Evolutionary conservation across 192 early-diverging fungal genomes (phyloP).

Genomic region (Coemansia sp.): DNA sequence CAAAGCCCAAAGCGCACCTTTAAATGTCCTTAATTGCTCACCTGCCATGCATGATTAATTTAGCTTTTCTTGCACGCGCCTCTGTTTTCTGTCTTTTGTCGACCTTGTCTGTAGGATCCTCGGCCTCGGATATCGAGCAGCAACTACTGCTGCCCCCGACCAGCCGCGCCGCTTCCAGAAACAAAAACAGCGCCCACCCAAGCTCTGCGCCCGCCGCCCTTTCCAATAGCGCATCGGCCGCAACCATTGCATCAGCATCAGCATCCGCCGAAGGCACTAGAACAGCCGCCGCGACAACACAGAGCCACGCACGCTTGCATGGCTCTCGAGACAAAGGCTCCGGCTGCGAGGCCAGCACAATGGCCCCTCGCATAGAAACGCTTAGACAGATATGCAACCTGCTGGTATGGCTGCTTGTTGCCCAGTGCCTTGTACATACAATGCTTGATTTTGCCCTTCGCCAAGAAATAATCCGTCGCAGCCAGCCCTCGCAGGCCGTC

Average conservation of each 20-base stretch:
- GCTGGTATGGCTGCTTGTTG: conserved; percentile 27
- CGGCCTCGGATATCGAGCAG: conserved; percentile 22
- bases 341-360: conserved; percentile 6
- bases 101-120: background rate
- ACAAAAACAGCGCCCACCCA: conserved; percentile 2
- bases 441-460: conserved; percentile 47
- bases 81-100: background rate
- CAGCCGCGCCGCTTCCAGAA: background rate
- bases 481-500: conserved; percentile 15
- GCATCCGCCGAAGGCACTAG: conserved; percentile 1
- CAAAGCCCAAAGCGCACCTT: background rate
- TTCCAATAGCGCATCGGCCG: conserved; percentile 7
- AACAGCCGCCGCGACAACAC: background rate
- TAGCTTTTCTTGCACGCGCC: background rate
- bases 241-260: conserved; percentile 2
- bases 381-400: conserved; percentile 32
- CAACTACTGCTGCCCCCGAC: conserved; percentile 13
- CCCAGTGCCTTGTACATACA: conserved; percentile 40
- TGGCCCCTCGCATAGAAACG: conserved; percentile 5
- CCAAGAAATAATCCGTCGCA: conserved; percentile 31
- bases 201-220: conserved; percentile 4
- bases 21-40: background rate
- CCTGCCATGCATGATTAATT: background rate
- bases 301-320: background rate
- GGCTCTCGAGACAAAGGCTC: background rate